These are phyloP conservation scores for Quercus alba DNA, from an alignment of 306 rosid genomes.

Conservation along the genomic window DNA sequence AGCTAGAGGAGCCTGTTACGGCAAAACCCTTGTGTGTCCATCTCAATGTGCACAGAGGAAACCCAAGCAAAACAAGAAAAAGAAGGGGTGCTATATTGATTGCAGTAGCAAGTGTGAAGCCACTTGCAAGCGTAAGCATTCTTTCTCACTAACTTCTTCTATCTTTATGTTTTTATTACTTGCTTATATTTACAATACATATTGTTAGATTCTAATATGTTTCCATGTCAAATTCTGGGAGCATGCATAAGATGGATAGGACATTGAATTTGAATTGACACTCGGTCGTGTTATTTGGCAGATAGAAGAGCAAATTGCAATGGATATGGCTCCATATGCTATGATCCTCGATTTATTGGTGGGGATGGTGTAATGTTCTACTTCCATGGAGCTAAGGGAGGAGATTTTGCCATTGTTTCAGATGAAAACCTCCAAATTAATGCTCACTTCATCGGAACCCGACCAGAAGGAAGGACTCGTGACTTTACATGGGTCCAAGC, in stretches of 20 bases:
- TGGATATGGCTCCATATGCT: slow-evolving; percentile 73
- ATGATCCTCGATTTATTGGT: slow-evolving; percentile 79
- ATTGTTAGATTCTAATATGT: background rate
- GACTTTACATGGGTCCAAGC: slow-evolving; percentile 90
- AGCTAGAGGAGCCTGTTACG: slow-evolving; percentile 31
- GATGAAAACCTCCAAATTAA: slow-evolving; percentile 65
- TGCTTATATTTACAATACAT: background rate
- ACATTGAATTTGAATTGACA: background rate
- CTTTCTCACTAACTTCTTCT: background rate
- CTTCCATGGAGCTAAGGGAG: slow-evolving; percentile 77
- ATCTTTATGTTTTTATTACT: too few species aligned
- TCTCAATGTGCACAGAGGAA: slow-evolving; percentile 51
- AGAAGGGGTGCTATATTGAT: slow-evolving; percentile 62
- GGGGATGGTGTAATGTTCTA: slow-evolving; percentile 87
- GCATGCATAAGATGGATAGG: background rate
- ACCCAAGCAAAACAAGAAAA: slow-evolving; percentile 74
- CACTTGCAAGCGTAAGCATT: slow-evolving; percentile 72
- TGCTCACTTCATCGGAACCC: slow-evolving; percentile 70
- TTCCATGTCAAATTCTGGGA: background rate
- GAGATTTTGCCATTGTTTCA: slow-evolving; percentile 66
- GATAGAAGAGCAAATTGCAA: slow-evolving; percentile 64
- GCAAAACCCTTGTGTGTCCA: slow-evolving; percentile 54
- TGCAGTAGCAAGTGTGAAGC: slow-evolving; percentile 76
- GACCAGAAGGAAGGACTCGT: slow-evolving; percentile 75
- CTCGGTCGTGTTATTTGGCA: slow-evolving; percentile 8